phyloP scores from a whole-genome alignment of 2,329 filamentous ascomycete genomes.

The Epichloe typhina region DNA sequence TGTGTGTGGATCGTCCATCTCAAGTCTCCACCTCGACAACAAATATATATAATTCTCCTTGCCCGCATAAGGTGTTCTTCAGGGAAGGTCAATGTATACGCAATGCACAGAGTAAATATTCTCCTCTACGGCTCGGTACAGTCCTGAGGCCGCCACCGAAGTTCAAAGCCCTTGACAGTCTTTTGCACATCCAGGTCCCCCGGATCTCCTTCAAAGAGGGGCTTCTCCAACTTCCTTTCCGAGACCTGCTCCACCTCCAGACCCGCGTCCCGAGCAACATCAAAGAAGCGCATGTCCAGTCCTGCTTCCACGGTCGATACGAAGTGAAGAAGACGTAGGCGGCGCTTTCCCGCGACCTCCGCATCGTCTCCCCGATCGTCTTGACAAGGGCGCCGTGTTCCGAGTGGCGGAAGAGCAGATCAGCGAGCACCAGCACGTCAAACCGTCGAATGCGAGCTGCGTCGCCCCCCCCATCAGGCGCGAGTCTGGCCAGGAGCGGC shows the following conservation, averaged over 20 bases:
- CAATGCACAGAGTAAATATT: not conserved
- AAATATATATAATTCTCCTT: not conserved
- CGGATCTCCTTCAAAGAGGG: slow-evolving; percentile 80
- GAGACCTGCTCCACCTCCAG: slow-evolving; percentile 69
- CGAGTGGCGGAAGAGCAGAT: slow-evolving; percentile 81
- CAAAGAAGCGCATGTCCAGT: slow-evolving; percentile 80
- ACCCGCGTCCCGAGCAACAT: slow-evolving; percentile 54
- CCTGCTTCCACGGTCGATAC: slow-evolving; percentile 79
- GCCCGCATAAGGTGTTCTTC: no score
- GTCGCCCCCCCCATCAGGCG: slow-evolving; percentile 7
- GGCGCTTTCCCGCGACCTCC: slow-evolving; percentile 36
- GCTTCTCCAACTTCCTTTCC: slow-evolving; percentile 69
- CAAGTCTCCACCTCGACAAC: not conserved
- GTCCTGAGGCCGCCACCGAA: slow-evolving; percentile 41
- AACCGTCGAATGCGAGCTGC: slow-evolving; percentile 31
- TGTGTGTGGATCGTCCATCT: not conserved
- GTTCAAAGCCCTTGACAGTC: slow-evolving; percentile 68
- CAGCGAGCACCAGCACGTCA: slow-evolving; percentile 74
- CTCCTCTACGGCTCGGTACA: not conserved
- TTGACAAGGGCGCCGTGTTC: slow-evolving; percentile 69
- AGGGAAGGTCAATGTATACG: not conserved
- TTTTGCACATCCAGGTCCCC: slow-evolving; percentile 66
- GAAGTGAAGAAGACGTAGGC: slow-evolving; percentile 90
- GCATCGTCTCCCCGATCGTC: slow-evolving; percentile 57
- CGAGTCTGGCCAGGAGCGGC: slow-evolving; percentile 45